Base-by-base conservation (phyloP, 2,329 filamentous ascomycete genomes). In the Thyridium curvatum region DNA sequence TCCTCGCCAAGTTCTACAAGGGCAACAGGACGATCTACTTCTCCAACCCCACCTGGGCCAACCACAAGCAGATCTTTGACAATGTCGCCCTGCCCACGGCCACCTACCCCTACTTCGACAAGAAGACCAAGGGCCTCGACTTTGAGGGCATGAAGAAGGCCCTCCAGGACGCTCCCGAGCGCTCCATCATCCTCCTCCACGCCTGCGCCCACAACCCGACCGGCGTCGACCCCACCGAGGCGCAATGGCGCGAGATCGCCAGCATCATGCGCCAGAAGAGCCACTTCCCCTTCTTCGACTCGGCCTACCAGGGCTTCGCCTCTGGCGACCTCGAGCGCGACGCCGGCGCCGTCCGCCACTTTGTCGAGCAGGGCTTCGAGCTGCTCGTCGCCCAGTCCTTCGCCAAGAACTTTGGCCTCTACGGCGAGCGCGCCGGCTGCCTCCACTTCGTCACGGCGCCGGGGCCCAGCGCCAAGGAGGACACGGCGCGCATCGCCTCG, bases 211-310 rank as follows among this genome's bases (percentile, higher is more conserved):
- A 98, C 72, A 98, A 98, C 71, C 93, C 93, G 29, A 98, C 93
- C 1, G 93, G 93, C 42, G 90, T 98, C 46, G 93, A 98, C 65
- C 90, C 90, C 8, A 94, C 90, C 15, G 73, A 84, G 49, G 87
- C 91, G 39, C 93, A 98, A 69, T 98, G 93, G 93, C 87, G 84
- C 62, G 77, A 94, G 66, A 80, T 98, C 45, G 89, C 91, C 37
- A 63, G 72, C 32, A 64, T 95, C 32, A 81, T 97, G 63, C 77
- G 77, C 52, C 64, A 78, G 54, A 88, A 84, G 66, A 78, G 78
- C 46, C 91, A 94, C 64, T 95, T 98, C 69, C 91, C 93, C 53
- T 97, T 98, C 78, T 97, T 98, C 67, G 93, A 98, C 72, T 87
- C 80, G 48, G 93, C 93, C 41, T 98, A 98, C 72, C 93, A 97